Base-by-base conservation (phyloP, 805 yeast genomes). In the Candida maesae region DNA sequence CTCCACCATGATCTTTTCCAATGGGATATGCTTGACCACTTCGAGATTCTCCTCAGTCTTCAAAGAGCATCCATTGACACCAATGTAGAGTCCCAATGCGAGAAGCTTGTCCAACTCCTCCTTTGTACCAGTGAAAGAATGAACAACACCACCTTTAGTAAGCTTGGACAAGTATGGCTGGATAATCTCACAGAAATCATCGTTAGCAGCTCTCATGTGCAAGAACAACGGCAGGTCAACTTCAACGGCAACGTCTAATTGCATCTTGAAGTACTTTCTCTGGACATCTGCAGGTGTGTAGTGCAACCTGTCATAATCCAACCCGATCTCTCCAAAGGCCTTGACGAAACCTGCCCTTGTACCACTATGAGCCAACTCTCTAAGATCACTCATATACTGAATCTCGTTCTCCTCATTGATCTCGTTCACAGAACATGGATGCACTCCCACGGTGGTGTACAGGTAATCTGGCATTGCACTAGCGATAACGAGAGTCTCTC, bases 311-410 rank as follows among this genome's bases (percentile, higher is more conserved):
- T 93, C 99, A 59, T 90, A 91, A 59, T 93, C 99, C 35, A 93
- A 68, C 0, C 99, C 99, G 37, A 93, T 79, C 63, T 93, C 99
- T 12, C 99, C 99, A 65, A 90, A 82, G 1, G 96, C 93, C 53
- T 74, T 75, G 20, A 93, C 83, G 3, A 65, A 52, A 1, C 84
- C 84, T 12, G 57, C 49, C 8, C 65, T 55, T 23, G 63, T 58
- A 5, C 88, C 84, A 1, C 64, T 51, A 6, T 60, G 45, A 0
- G 79, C 76, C n/a, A 83, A 50, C 3, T 63, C 50, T 46, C 73
- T 70, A 34, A 93, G 61, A 19, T 68, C 58, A 3, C 59, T 53
- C 26, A 85, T 56, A 50, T 81, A 80, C 2, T 53, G 53, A 16
- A 55, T 43, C 29, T 61, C 61, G 27, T 60, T 61, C 4, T 47